Conservation (phyloP, 306 rosid species). For the Vicia villosa region DNA sequence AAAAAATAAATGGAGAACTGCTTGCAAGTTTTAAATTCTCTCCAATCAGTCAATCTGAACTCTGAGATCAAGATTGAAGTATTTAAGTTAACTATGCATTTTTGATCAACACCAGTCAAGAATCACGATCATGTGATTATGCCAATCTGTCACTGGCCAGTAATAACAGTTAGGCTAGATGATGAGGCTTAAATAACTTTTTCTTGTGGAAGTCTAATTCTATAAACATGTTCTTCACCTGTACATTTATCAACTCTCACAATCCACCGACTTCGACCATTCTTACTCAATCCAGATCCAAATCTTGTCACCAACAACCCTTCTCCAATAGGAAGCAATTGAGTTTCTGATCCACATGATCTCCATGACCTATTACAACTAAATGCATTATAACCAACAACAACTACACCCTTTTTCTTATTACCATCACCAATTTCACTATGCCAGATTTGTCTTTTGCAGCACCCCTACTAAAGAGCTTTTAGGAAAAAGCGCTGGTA, state of each 20-base stretch:
- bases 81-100: not conserved
- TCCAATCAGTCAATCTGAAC: not conserved
- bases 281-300: slow-evolving; percentile 36
- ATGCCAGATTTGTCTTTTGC: too few species aligned
- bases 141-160: too few species aligned
- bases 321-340: slow-evolving; percentile 78
- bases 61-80: not conserved
- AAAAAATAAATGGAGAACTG: not conserved
- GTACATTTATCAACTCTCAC: slow-evolving; percentile 81
- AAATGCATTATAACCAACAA: slow-evolving; percentile 81
- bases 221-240: slow-evolving; percentile 92
- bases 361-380: slow-evolving; percentile 50
- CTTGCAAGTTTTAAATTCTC: not conserved
- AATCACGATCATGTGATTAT: not conserved
- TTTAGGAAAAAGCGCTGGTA: too few species aligned
- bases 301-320: slow-evolving; percentile 68
- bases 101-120: not conserved
- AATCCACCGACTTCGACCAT: slow-evolving; percentile 63
- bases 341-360: slow-evolving; percentile 58
- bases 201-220: slow-evolving; percentile 65
- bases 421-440: too few species aligned
- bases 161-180: not conserved
- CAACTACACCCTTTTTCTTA: too few species aligned
- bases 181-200: slow-evolving; percentile 49
- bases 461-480: too few species aligned